These are phyloP conservation scores for Furcasterigmium furcatum DNA, from an alignment of 2,329 filamentous ascomycete species.

Conservation along the genomic window DNA sequence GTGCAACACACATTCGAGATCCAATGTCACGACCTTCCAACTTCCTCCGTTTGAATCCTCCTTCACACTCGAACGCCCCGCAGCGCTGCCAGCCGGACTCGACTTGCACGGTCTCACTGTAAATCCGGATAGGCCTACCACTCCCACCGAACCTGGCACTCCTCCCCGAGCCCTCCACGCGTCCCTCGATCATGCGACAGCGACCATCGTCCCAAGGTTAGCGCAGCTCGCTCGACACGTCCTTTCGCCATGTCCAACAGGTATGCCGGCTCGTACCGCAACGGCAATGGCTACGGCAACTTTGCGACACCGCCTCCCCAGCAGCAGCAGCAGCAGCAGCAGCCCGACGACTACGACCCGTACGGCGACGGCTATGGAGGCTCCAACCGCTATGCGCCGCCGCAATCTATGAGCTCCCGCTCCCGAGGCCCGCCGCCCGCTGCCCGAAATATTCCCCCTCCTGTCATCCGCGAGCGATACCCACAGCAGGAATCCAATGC, in stretches of 20 bases:
- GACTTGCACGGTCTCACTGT: too few species aligned
- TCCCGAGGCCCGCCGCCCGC: slow-evolving; percentile 18
- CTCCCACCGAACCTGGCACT: background rate
- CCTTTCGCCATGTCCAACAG: slow-evolving; percentile 13
- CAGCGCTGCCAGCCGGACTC: too few species aligned
- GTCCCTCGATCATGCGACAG: slow-evolving; percentile 8
- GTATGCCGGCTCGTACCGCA: slow-evolving; percentile 33
- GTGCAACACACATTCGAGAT: too few species aligned
- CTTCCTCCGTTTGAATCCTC: too few species aligned
- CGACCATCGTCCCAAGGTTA: slow-evolving; percentile 4
- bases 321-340: background rate
- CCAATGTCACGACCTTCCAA: too few species aligned
- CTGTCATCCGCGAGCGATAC: slow-evolving; percentile 18
- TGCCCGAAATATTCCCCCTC: slow-evolving; percentile 18
- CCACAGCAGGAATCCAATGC: slow-evolving; percentile 41
- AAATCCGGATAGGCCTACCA: background rate
- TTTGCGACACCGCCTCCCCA: slow-evolving; percentile 18
- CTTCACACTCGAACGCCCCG: too few species aligned
- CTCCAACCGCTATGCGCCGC: slow-evolving; percentile 35
- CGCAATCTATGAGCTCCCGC: slow-evolving; percentile 17
- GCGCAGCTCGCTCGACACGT: slow-evolving; percentile 5
- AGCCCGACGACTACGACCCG: slow-evolving; percentile 47
- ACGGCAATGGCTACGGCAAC: slow-evolving; percentile 36
- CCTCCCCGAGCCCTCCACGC: background rate
- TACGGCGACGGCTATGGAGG: slow-evolving; percentile 38